Evolutionary conservation across 2,329 filamentous ascomycete genomes (phyloP).

Genomic region (Pestalotiopsis sp.): DNA sequence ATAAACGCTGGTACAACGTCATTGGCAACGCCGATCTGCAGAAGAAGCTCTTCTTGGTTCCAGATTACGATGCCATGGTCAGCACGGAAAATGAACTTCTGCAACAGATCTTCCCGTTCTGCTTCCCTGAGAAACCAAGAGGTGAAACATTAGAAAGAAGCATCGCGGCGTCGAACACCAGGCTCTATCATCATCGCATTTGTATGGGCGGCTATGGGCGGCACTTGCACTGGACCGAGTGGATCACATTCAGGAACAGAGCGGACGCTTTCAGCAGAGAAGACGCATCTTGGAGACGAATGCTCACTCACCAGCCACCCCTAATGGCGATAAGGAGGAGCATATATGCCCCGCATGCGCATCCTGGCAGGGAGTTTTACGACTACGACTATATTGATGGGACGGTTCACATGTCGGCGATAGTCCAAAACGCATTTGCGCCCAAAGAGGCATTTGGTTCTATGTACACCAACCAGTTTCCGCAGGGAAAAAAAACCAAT

Average conservation of each 20-base stretch:
- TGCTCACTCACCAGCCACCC: conserved; percentile 1
- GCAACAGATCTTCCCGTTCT: not conserved
- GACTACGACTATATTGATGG: not conserved
- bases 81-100: not conserved
- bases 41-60: not conserved
- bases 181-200: too few species aligned
- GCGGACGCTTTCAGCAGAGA: not conserved
- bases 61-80: not conserved
- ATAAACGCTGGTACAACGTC: not conserved
- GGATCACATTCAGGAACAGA: not conserved
- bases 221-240: not conserved
- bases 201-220: not conserved
- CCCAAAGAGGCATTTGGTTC: not conserved
- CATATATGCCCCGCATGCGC: too few species aligned
- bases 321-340: not conserved
- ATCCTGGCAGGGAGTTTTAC: too few species aligned
- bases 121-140: not conserved
- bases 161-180: not conserved
- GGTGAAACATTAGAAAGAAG: too few species aligned
- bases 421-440: not conserved
- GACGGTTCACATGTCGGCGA: not conserved
- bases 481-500: not conserved
- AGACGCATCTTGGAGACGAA: not conserved
- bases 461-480: not conserved
- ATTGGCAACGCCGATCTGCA: not conserved